phyloP scores from a whole-genome alignment of 2,329 filamentous ascomycete species.

The Xylaria sp. region DNA sequence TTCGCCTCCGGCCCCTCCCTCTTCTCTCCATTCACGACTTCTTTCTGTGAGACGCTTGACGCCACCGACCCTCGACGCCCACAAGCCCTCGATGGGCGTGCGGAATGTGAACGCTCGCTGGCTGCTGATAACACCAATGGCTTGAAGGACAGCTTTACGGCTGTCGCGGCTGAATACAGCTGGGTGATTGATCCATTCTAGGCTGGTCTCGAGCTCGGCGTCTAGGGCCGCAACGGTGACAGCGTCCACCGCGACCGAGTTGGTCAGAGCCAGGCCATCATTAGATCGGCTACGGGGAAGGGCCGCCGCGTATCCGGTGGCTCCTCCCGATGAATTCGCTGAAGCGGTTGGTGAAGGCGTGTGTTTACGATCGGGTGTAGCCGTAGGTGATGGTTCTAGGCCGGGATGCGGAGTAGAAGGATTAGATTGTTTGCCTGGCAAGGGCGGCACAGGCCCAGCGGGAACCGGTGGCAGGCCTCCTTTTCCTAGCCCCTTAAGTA shows the following conservation, averaged over 20 bases:
- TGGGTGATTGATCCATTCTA: conserved; percentile 98
- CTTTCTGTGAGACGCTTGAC: conserved; percentile 84
- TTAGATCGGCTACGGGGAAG: conserved; percentile 65
- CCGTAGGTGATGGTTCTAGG: conserved; percentile 58
- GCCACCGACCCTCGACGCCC: conserved; percentile 84
- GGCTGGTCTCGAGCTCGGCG: conserved; percentile 85
- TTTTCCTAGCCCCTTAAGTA: conserved; percentile 95
- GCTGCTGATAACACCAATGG: conserved; percentile 95
- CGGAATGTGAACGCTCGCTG: conserved; percentile 95
- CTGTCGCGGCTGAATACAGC: conserved; percentile 94
- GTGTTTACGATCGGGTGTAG: conserved; percentile 65
- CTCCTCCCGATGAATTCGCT: conserved; percentile 55
- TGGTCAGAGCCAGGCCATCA: conserved; percentile 67
- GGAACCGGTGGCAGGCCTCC: conserved; percentile 87
- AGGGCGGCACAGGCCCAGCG: conserved; percentile 44
- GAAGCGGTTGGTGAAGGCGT: conserved; percentile 67
- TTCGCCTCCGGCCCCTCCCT: conserved; percentile 83
- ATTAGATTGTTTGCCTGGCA: conserved; percentile 53
- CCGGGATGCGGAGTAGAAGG: conserved; percentile 62
- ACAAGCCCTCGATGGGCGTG: conserved; percentile 87
- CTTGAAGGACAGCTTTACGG: conserved; percentile 93
- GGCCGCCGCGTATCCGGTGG: conserved; percentile 53
- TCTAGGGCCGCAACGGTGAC: conserved; percentile 87
- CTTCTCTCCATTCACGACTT: conserved; percentile 92
- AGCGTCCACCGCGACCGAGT: conserved; percentile 79